Evolutionary conservation across 129 eudicot species (phyloP).

Genomic region (Glebionis coronaria): DNA sequence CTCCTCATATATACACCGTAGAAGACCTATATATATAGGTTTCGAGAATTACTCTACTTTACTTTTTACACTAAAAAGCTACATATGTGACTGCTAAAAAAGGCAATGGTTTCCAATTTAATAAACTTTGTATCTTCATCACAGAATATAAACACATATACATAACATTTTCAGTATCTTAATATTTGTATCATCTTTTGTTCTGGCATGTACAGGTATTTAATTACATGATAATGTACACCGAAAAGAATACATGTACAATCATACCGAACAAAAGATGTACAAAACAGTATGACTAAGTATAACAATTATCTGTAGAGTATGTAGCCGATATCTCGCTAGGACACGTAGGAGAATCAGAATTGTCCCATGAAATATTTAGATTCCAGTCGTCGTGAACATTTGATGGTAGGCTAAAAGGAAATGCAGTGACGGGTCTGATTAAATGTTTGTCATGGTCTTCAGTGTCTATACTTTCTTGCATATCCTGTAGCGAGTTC

Average conservation of each 20-base stretch:
- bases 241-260: conserved; percentile 29
- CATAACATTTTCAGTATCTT: conserved; percentile 9
- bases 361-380: conserved; percentile 60
- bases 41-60: too few relatives aligned
- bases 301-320: conserved; percentile 50
- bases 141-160: neutral
- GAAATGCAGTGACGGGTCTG: conserved; percentile 45
- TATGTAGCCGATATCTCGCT: conserved; percentile 65
- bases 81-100: too few relatives aligned
- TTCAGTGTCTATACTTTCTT: conserved; percentile 29
- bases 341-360: conserved; percentile 50
- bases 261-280: conserved; percentile 34
- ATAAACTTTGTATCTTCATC: neutral
- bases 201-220: conserved; percentile 37
- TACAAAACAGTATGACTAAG: conserved; percentile 6
- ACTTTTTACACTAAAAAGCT: too few relatives aligned
- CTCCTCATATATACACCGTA: too few relatives aligned
- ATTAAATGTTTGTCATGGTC: conserved; percentile 33
- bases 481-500: conserved; percentile 42
- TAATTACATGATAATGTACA: conserved; percentile 18
- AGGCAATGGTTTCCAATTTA: too few relatives aligned
- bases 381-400: conserved; percentile 43
- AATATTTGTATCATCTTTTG: conserved; percentile 29
- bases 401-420: conserved; percentile 50
- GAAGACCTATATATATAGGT: too few relatives aligned